Conservation (phyloP, 345 rosid species). For the Boechera divaricarpa region DNA sequence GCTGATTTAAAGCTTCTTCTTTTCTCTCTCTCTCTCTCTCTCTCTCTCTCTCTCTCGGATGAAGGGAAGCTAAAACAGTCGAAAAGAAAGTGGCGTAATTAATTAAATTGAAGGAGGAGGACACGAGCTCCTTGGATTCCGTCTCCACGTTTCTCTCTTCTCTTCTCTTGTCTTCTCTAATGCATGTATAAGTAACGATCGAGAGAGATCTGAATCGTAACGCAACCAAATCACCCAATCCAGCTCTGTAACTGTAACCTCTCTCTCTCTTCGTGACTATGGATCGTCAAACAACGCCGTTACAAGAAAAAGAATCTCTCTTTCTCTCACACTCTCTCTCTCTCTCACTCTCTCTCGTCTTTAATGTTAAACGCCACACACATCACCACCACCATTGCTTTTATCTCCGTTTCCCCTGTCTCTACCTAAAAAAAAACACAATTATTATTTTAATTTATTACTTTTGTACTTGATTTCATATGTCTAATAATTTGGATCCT, state of each 20-base stretch:
- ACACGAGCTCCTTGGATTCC: conserved; percentile 36
- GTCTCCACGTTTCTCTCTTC: conserved; percentile 15
- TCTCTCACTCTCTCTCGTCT: conserved; percentile 17
- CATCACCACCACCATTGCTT: conserved; percentile 22
- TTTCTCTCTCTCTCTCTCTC: too few relatives aligned
- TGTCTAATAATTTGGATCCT: background rate
- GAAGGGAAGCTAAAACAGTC: background rate
- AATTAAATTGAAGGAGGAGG: conserved; percentile 13
- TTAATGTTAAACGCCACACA: conserved; percentile 16
- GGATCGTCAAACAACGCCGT: conserved; percentile 40
- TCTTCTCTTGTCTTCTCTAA: background rate
- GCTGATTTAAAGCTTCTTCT: background rate
- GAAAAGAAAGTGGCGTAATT: conserved; percentile 7
- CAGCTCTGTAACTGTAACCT: conserved; percentile 42
- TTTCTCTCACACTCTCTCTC: background rate
- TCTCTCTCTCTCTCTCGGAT: background rate
- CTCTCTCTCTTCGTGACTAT: conserved; percentile 28
- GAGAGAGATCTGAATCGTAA: conserved; percentile 53
- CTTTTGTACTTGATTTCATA: background rate
- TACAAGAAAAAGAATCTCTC: conserved; percentile 1
- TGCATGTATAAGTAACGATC: conserved; percentile 48
- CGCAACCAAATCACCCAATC: conserved; percentile 44
- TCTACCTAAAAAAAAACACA: background rate
- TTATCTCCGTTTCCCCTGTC: conserved; percentile 30
- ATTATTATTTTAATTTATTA: conserved; percentile 5